A percentile compares a stretch with the other conserved stretches of the same genome.
Evolutionary conservation across 768 basidiomycete species (phyloP).

Genomic region (Trametes elegans): DNA sequence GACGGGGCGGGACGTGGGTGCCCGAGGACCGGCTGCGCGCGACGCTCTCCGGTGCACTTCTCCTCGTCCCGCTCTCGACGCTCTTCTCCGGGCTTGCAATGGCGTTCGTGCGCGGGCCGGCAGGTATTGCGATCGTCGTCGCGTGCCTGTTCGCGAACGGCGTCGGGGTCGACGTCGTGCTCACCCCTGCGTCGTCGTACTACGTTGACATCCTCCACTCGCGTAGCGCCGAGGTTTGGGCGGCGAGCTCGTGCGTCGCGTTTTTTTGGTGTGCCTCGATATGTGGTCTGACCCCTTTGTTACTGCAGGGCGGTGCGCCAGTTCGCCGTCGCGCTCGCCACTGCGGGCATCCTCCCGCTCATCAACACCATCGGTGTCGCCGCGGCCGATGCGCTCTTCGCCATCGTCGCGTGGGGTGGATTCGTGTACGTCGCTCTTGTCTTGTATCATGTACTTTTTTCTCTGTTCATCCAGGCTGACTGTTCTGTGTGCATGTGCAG

Average conservation of each 20-base stretch:
- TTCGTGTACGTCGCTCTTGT: slow-evolving; percentile 45
- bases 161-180: slow-evolving; percentile 57
- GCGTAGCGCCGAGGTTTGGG: slow-evolving; percentile 63
- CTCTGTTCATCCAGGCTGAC: not conserved
- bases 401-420: slow-evolving; percentile 47
- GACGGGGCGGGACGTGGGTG: slow-evolving; percentile 55
- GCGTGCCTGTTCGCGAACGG: slow-evolving; percentile 64
- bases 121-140: slow-evolving; percentile 51
- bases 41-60: slow-evolving; percentile 41
- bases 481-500: slow-evolving; percentile 37
- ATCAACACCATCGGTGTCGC: slow-evolving; percentile 53
- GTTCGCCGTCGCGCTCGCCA: slow-evolving; percentile 41
- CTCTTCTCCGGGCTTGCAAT: slow-evolving; percentile 48
- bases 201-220: slow-evolving; percentile 57
- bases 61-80: slow-evolving; percentile 54
- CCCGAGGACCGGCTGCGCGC: slow-evolving; percentile 69
- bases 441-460: not conserved
- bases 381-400: slow-evolving; percentile 45
- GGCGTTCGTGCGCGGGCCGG: slow-evolving; percentile 44
- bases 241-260: slow-evolving; percentile 48
- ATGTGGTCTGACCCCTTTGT: not conserved
- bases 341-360: slow-evolving; percentile 50
- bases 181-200: slow-evolving; percentile 57
- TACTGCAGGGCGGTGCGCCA: slow-evolving; percentile 45
- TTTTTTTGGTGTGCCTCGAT: not conserved